These are phyloP conservation scores for Ustulina deusta DNA, from an alignment of 2,329 filamentous ascomycete species.

Conservation along the genomic window DNA sequence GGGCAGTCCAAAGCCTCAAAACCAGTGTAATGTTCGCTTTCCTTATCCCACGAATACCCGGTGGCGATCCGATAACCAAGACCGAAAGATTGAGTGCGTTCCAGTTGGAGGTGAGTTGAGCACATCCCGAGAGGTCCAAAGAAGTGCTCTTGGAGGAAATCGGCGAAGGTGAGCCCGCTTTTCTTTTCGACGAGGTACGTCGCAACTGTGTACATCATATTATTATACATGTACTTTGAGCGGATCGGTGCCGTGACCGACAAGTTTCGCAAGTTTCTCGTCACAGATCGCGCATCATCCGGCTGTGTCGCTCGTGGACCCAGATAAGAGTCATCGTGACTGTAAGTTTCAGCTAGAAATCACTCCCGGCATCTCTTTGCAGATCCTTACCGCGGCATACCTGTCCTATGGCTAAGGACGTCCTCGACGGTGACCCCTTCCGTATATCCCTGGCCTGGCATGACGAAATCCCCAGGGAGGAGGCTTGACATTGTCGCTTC, in stretches of 20 bases:
- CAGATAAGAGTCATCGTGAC: constrained; percentile 42
- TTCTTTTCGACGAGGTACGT: constrained; percentile 44
- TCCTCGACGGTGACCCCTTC: constrained; percentile 45
- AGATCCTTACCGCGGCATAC: constrained; percentile 40
- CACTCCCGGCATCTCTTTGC: neutral
- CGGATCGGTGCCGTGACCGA: constrained; percentile 38
- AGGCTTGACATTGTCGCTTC: constrained; percentile 44
- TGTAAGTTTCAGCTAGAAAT: constrained; percentile 22
- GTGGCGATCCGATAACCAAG: constrained; percentile 40
- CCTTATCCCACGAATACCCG: constrained; percentile 38
- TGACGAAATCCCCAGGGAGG: constrained; percentile 45
- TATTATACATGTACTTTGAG: constrained; percentile 40
- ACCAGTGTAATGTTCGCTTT: constrained; percentile 18
- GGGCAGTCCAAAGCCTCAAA: constrained; percentile 30
- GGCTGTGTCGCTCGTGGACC: constrained; percentile 29
- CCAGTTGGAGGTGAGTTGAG: constrained; percentile 43
- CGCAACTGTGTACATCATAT: constrained; percentile 46
- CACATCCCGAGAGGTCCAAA: constrained; percentile 44
- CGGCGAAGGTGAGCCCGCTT: constrained; percentile 37
- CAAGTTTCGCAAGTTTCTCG: constrained; percentile 44
- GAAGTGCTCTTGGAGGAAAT: constrained; percentile 43
- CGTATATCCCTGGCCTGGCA: constrained; percentile 41
- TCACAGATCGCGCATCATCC: constrained; percentile 42
- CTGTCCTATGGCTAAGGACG: constrained; percentile 44
- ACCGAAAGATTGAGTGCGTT: constrained; percentile 30